Evolutionary conservation across 371 early-diverging fungal species (phyloP), one percentile per base, ranked within the genome.

Genomic region (Mortierella sp.): DNA sequence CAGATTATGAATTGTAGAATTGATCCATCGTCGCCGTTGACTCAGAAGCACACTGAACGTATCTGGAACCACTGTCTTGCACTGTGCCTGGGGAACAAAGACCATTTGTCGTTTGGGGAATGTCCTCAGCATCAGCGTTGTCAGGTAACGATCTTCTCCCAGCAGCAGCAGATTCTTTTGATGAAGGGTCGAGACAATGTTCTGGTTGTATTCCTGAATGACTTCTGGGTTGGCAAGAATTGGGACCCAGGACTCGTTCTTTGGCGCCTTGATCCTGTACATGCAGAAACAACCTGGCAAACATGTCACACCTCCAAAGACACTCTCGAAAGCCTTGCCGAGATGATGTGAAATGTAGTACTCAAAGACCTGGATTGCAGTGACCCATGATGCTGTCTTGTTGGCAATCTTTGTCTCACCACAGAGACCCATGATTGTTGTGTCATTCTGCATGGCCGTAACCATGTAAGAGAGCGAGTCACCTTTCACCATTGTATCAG

Each of bases 231-330:
- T 84, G 82, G 83, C 85, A 66, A 97, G 74, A 56, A 87, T 93
- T 62, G 88, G 91, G 1, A 88, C 92, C 83, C 91, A 85, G 50
- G 89, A 71, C 23, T 82, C 83, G 29, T 75, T 63, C 70, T 92
- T 90, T 66, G 89, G 91, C 0, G 91, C 84, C 73, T 93, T 92
- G 65, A 96, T 90, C 55, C 95, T 87, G 80, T 94, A 96, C 94
- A 95, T 93, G 80, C 91, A 94, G 85, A 96, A 95, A 75, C 97
- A 99, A 25, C 99, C 99, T 6, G 99, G 99, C 53, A 99, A 84
- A 86, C 99, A 99, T 3, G 99, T 98, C 25, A 99, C 98, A 74
- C 96, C 96, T 65, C 99, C 99, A 88, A 97, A 99, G 18, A 97
- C 86, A 30, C 92, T 91, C 82, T 99, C 99, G 81, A 98, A 99